Evolutionary conservation across 306 rosid genomes (phyloP), one percentile per base, ranked within the genome.

Genomic region (Luffa acutangula): DNA sequence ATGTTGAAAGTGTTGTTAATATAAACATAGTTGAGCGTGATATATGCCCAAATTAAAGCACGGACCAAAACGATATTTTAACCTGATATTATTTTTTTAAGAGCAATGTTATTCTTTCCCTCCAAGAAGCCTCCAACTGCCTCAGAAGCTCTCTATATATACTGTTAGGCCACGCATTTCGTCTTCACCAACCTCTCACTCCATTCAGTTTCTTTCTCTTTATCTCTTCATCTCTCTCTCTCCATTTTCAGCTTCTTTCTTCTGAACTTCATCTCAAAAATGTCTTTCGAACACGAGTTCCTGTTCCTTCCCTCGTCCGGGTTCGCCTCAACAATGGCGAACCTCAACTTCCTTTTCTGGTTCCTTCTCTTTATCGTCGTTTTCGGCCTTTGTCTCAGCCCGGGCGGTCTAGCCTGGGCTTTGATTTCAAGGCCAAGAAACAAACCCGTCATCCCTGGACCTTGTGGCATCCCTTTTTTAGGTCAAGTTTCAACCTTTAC

Each of bases 321-420:
- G 81, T 37, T 87, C 63, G 56, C 85, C 0, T 79, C 89, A 1
- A 10, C 84, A 18, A 39, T 80, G 1, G 9, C 41, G 4, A 88
- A 36, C 74, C 34, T 89, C 6, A 86, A 89, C 62, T 25, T 85
- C 1, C 79, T 85, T 0, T 1, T 87, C 0, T 78, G 66, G 9
- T 34, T 85, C 13, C 1, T 85, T 3, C 37, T 87, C 3, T 77
- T 88, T 60, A 51, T 84, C 0, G 9, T 82, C 1, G 34, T 76
- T 2, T 77, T 84, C 42, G 10, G 77, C 0, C 49, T 89, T 39
- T 87, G 89, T 73, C 82, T 93, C 4, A 59, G 87, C 0, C 94
- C 96, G 0, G 98, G 97, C 0, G 98, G 98, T 11, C 81, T 93
- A 0, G 92, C 97, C 9, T 93, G 98, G 98, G 85, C 89, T 9